Conservation (phyloP, 2,329 filamentous ascomycete species). For the Beauveria sp. region DNA sequence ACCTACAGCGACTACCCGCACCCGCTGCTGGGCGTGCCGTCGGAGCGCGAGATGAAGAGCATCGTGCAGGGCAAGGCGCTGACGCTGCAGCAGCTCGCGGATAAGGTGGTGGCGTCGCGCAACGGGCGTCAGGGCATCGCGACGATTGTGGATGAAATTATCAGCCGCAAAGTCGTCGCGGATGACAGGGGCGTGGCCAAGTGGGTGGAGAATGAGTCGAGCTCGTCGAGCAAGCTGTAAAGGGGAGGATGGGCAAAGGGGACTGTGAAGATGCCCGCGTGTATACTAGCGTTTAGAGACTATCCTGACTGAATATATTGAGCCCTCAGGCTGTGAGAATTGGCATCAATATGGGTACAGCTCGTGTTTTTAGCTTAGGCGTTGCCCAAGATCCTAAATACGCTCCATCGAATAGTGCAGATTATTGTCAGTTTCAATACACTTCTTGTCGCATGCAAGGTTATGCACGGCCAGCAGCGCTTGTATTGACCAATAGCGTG, state of each 20-base stretch:
- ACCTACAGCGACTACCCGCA: slow-evolving; percentile 72
- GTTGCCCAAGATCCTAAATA: no score
- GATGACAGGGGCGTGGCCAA: slow-evolving; percentile 34
- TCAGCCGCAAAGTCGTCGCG: slow-evolving; percentile 52
- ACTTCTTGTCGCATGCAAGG: not conserved
- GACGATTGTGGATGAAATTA: slow-evolving; percentile 61
- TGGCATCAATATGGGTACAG: no score
- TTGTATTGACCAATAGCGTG: not conserved
- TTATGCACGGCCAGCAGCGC: not conserved
- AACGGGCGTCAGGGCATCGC: slow-evolving; percentile 61
- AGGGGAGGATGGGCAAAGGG: not conserved
- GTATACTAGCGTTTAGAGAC: slow-evolving; percentile 12
- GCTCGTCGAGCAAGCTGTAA: slow-evolving; percentile 25
- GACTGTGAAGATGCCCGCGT: not conserved
- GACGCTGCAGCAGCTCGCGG: slow-evolving; percentile 51
- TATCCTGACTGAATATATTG: not conserved
- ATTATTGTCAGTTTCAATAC: no score
- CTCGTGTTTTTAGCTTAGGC: no score
- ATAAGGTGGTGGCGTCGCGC: slow-evolving; percentile 52
- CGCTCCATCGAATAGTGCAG: no score
- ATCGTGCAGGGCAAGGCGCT: slow-evolving; percentile 33
- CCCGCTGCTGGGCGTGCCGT: slow-evolving; percentile 61
- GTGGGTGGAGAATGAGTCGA: slow-evolving; percentile 28
- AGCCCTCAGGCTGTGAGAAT: not conserved
- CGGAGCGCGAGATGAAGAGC: slow-evolving; percentile 52